A percentile compares a stretch with the other conserved stretches of the same genome.
Conservation (phyloP, 306 rosid genomes). For the Castanea mollissima region DNA sequence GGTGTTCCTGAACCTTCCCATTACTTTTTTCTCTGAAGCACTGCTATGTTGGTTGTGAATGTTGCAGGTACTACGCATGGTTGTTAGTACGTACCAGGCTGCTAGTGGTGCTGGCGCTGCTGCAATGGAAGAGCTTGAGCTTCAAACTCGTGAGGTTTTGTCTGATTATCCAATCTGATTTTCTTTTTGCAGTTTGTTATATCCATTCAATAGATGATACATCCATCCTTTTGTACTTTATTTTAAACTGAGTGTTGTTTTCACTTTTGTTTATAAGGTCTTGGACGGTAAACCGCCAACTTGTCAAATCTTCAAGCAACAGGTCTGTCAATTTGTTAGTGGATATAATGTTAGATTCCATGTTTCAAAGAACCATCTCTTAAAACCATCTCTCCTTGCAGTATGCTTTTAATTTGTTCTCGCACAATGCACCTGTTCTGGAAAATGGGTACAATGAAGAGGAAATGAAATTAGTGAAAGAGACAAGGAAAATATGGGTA, state of each 20-base stretch:
- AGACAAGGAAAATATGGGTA: constrained; percentile 96
- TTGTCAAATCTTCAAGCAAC: constrained; percentile 72
- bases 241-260: constrained; percentile 12
- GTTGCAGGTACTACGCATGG: constrained; percentile 87
- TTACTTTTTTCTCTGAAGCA: background rate
- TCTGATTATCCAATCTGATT: constrained; percentile 6
- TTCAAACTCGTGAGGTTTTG: constrained; percentile 89
- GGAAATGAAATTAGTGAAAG: constrained; percentile 97
- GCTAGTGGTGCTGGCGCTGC: constrained; percentile 99
- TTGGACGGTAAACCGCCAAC: constrained; percentile 82
- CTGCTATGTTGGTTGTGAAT: constrained; percentile 14
- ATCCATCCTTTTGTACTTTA: background rate
- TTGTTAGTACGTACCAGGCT: constrained; percentile 95
- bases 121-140: constrained; percentile 97
- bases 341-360: background rate
- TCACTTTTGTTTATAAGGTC: constrained; percentile 41
- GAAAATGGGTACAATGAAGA: constrained; percentile 96
- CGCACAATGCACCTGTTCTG: constrained; percentile 81
- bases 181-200: background rate
- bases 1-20: background rate
- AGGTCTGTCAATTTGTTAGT: constrained; percentile 49
- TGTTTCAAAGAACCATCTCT: constrained; percentile 10
- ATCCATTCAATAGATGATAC: background rate
- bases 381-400: constrained; percentile 41
- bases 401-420: constrained; percentile 97